These are phyloP conservation scores for Cyphellophora europaea DNA, from an alignment of 2,329 filamentous ascomycete genomes.

Conservation along the genomic window DNA sequence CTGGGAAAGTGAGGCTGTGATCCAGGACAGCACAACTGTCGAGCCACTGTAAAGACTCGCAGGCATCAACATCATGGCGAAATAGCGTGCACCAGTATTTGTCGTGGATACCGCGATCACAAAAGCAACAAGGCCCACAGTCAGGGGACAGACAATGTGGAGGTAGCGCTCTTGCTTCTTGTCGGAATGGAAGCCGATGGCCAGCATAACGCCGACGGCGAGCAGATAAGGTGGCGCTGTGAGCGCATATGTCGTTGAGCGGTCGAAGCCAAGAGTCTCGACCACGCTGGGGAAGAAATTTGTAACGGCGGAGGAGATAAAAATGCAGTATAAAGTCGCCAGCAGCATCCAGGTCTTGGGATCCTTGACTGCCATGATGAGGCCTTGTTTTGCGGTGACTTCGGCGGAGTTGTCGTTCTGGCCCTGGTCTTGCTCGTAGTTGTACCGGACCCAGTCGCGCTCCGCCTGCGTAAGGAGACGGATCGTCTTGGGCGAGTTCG, in stretches of 20 bases:
- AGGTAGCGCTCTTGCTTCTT: constrained; percentile 60
- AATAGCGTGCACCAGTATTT: constrained; percentile 51
- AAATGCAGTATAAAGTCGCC: constrained; percentile 21
- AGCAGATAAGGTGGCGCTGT: constrained; percentile 41
- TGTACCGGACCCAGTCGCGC: constrained; percentile 38
- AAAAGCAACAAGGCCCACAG: constrained; percentile 53
- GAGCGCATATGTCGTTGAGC: constrained; percentile 36
- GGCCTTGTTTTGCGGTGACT: constrained; percentile 20
- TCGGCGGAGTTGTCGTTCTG: constrained; percentile 18
- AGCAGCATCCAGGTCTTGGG: constrained; percentile 29
- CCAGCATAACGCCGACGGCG: constrained; percentile 44
- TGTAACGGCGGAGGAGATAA: constrained; percentile 48
- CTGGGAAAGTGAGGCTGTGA: constrained; percentile 63
- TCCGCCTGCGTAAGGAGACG: constrained; percentile 52
- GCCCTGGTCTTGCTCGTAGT: constrained; percentile 11
- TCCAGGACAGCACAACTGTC: constrained; percentile 57
- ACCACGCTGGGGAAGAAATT: constrained; percentile 67
- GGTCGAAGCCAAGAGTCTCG: constrained; percentile 55
- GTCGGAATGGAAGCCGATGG: constrained; percentile 57
- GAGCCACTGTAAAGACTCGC: constrained; percentile 39
- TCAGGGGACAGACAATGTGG: constrained; percentile 55
- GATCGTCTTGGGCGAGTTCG: constrained; percentile 56
- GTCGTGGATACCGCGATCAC: constrained; percentile 59
- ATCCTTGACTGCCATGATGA: constrained; percentile 24
- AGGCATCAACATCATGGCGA: constrained; percentile 57